Base-by-base conservation (phyloP, 495 filamentous ascomycete genomes). In the Halenospora varia region DNA sequence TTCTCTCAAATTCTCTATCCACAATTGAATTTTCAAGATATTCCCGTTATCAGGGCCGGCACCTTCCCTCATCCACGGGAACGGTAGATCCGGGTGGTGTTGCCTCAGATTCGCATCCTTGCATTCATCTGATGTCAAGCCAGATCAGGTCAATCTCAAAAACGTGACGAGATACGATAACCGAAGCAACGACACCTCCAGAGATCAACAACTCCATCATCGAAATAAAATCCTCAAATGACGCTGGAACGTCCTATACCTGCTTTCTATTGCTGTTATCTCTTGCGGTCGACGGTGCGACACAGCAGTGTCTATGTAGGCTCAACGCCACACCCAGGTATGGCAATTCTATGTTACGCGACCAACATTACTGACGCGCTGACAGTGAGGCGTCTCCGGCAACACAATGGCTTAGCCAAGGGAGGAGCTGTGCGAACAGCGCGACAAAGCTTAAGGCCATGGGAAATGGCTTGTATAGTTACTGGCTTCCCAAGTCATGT, bases 401-500 rank as follows among this genome's bases (percentile, higher is more conserved):
- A 98, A 68, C 94, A 98, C 70, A 98, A 98, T 71, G 94, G 94
- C 22, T 63, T 78, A 15, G 71, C 75, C 10, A 86, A 81, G 62
- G 94, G 94, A 44, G 94, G 94, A 24, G 94, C 94, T 25, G 78
- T 75, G 25, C 77, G 82, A 23, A 98, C 94, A 3, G 79, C 81
- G n/a, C 75, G 78, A 17, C 68, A 64, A 11, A 79, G 67, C n/a
- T 69, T 88, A 46, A 78, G 88, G 51, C 94, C 95, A 0, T 97
- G 95, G 94, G 89, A 97, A 66, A 96, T 98, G 91, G 77, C 85
- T 1, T 84, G 84, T 25, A 78, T 97, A 4, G 90, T 97, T 1
- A 86, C 88, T 2, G 94, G 95, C 0, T 98, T 98, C 62, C 89
- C 88, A 13, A 91, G 86, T 53, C 84, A 85, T 61, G 82, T 90